Base-by-base conservation (phyloP, 306 rosid genomes). In the Quercus robur region DNA sequence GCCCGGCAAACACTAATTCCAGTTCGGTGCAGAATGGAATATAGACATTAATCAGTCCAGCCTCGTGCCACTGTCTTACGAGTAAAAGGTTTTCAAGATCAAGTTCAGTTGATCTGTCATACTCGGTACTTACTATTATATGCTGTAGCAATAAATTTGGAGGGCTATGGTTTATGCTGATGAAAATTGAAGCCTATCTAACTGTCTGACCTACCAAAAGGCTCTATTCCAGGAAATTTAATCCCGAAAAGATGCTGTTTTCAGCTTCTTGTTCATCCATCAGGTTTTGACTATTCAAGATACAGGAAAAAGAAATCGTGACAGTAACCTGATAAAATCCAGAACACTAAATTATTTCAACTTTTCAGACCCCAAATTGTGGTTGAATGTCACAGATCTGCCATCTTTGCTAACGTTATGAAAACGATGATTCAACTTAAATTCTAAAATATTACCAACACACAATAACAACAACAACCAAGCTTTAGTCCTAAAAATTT, bases 21-120 rank as follows among this genome's bases (percentile, higher is more conserved):
- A 66, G 55, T 80, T 86, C 73, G 77, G 71, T 31, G 63, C 19
- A 51, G 76, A 56, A 20, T 78, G 71, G 80, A 79, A 87, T 76
- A 67, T 78, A 78, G 92, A 81, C 89, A 77, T 76, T 78, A 78
- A 83, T 82, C 80, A 77, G 75, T 75, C 73, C 35, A 66, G 30
- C 90, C 85, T 69, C 87, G 86, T 81, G 91, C 70, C 31, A 0
- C 11, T 88, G 92, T 90, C 90, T 74, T 76, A 62, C 70, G 69
- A 81, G 78, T 80, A 75, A 33, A 33, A 66, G 63, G 54, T 76
- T 82, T 78, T 83, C 80, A 35, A 44, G 73, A 85, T 87, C 87
- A 76, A 74, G 58, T 78, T 80, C 78, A 83, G 82, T 81, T 79
- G 33, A 70, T 77, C 67, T 66, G 75, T 59, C 81, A 57, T 71